Percentiles rank a stretch among this genome's conserved stretches.
Evolutionary conservation across 148 eudicot genomes (phyloP).

Genomic region (Dysphania ambrosioides): DNA sequence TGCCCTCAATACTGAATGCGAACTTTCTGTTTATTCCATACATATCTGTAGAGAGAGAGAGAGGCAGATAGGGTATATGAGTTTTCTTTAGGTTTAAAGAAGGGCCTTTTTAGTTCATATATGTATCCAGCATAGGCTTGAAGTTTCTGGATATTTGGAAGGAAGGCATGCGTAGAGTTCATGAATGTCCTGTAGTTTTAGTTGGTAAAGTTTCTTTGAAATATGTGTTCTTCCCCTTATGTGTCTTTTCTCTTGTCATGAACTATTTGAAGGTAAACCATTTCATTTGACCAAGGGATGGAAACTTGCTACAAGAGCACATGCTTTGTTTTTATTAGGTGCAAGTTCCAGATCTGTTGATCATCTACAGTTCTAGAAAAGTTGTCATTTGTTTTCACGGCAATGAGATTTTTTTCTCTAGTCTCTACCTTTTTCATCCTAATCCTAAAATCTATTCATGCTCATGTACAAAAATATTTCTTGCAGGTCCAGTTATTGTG

Average conservation of each 20-base stretch:
- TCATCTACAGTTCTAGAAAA: no score
- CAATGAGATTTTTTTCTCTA: no score
- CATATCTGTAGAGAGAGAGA: conserved; percentile 2
- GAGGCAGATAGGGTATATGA: background rate
- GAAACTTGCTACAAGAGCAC: background rate
- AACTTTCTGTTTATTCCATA: no score
- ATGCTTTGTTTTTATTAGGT: background rate
- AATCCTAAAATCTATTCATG: background rate
- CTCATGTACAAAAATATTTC: background rate
- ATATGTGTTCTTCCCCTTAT: background rate
- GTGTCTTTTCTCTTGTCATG: background rate
- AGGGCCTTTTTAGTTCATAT: background rate
- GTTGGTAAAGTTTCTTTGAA: background rate
- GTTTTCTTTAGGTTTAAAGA: background rate
- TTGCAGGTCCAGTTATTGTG: conserved; percentile 67
- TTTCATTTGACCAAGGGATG: background rate
- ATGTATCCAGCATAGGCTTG: background rate
- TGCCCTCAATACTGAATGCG: no score
- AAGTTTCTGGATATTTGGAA: background rate
- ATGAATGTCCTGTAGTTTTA: background rate
- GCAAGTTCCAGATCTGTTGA: background rate
- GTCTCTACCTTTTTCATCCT: no score
- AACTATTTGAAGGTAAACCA: background rate
- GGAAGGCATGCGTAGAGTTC: background rate
- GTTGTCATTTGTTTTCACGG: no score